Conservation (phyloP, 1,139 yeast species). For the Saccharomycopsis crataegensis region DNA sequence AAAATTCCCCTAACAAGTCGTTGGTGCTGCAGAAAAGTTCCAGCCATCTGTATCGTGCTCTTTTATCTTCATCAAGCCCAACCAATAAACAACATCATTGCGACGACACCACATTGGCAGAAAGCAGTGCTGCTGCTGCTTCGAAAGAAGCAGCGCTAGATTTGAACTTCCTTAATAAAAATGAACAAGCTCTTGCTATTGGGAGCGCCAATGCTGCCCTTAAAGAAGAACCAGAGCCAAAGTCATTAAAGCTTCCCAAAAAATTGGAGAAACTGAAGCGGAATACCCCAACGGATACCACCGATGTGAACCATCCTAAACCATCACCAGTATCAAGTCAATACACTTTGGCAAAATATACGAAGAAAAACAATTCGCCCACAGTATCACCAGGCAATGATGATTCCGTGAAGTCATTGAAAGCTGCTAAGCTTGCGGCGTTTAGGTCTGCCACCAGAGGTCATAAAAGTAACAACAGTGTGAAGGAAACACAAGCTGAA, state of each 20-base stretch:
- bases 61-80: not conserved
- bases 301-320: not conserved
- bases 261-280: not conserved
- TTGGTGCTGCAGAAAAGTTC: too few relatives aligned
- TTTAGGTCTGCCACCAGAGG: not conserved
- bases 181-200: slow-evolving; percentile 25
- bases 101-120: not conserved
- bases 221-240: not conserved
- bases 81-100: not conserved
- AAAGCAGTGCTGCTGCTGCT: not conserved
- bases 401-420: not conserved
- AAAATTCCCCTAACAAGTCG: not conserved
- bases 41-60: not conserved
- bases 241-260: not conserved
- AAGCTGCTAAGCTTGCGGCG: not conserved
- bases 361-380: not conserved
- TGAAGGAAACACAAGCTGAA: not conserved
- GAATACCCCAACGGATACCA: not conserved
- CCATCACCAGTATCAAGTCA: not conserved
- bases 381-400: not conserved
- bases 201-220: slow-evolving; percentile 4
- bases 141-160: not conserved
- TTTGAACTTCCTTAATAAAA: too few relatives aligned
- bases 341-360: not conserved
- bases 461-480: not conserved